phyloP scores from a whole-genome alignment of 495 filamentous ascomycete species.

The Apiosordaria backusii region DNA sequence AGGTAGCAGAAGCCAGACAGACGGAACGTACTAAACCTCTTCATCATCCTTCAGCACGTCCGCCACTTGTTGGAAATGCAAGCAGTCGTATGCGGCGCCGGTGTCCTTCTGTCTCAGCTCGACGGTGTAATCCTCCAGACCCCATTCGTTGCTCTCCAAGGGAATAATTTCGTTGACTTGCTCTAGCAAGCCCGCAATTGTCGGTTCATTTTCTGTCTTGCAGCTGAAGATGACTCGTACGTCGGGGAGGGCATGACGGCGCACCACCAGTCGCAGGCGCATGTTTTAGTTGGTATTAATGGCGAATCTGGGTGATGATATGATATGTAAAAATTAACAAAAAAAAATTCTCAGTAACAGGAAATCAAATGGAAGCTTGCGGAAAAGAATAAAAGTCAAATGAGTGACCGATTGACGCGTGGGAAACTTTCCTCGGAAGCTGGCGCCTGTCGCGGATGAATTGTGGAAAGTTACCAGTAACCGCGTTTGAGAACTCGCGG shows the following conservation, averaged over 20 bases:
- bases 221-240: conserved; percentile 72
- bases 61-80: conserved; percentile 77
- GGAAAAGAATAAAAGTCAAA: background rate
- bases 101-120: conserved; percentile 54
- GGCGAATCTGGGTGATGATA: background rate
- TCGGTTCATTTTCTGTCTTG: conserved; percentile 54
- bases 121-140: conserved; percentile 88
- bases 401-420: background rate
- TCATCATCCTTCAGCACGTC: conserved; percentile 77
- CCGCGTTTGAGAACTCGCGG: background rate
- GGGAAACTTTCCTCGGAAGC: background rate
- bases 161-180: conserved; percentile 80
- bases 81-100: conserved; percentile 71
- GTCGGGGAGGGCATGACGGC: conserved; percentile 75
- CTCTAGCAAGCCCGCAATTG: conserved; percentile 77
- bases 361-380: background rate
- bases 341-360: background rate
- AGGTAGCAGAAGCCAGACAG: background rate
- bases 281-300: conserved; percentile 5
- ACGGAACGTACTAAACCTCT: conserved; percentile 65
- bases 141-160: conserved; percentile 79
- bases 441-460: background rate
- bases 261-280: conserved; percentile 76
- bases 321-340: background rate
- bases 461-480: background rate